These are phyloP conservation scores for Perkinsus chesapeaki DNA, from an alignment of 169 alveolate genomes.

Conservation along the genomic window DNA sequence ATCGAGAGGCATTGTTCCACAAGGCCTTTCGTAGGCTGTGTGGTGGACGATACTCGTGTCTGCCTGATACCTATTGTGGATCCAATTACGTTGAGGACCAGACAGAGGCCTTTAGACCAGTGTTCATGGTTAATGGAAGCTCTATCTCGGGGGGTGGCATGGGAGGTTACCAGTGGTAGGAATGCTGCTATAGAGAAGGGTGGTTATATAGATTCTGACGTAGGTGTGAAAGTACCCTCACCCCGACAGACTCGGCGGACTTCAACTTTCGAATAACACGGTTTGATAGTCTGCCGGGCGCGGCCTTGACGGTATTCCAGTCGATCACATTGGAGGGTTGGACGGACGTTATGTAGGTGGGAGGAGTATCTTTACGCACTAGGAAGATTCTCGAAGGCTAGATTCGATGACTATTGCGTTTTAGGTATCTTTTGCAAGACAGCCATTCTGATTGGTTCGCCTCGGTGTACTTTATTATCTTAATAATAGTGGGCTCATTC, in stretches of 20 bases:
- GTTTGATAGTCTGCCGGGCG: conserved; percentile 3
- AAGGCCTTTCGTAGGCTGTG: no score
- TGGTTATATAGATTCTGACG: no score
- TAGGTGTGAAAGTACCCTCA: neutral
- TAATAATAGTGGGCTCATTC: conserved; percentile 7
- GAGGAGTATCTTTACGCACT: neutral
- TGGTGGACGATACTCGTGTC: neutral
- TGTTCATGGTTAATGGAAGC: neutral
- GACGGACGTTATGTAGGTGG: conserved; percentile 43
- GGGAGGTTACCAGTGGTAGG: neutral
- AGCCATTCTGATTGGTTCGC: conserved; percentile 11
- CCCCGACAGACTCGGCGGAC: neutral
- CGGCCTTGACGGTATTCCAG: conserved; percentile 3
- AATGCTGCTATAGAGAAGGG: no score
- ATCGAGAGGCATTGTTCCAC: no score
- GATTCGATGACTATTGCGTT: no score
- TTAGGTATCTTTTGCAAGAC: neutral
- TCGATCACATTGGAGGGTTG: conserved; percentile 51
- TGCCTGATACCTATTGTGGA: neutral
- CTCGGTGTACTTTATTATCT: neutral
- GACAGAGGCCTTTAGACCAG: neutral
- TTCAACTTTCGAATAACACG: conserved; percentile 13
- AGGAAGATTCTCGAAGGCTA: no score
- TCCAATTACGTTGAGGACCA: neutral
- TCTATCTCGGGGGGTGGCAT: neutral